A percentile compares a stretch with the other conserved stretches of the same genome.
These are phyloP conservation scores for Phylloboletellus chloephorus DNA, from an alignment of 1,284 basidiomycete species.

Conservation along the genomic window DNA sequence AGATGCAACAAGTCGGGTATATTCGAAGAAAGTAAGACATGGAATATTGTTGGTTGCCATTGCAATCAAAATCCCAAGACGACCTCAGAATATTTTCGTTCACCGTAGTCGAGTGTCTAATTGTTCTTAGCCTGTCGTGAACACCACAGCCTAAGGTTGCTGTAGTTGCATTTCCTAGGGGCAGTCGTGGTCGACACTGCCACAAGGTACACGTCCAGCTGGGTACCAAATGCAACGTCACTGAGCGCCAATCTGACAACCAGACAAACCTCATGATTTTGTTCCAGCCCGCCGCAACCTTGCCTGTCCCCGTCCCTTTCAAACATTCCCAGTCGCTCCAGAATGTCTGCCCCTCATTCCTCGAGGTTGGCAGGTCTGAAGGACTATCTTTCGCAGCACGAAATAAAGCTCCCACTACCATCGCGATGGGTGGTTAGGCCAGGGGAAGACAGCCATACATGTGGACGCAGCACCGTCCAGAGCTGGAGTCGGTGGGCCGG, in stretches of 20 bases:
- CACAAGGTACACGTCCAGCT: too few species aligned
- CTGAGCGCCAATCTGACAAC: not conserved
- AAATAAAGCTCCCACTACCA: conserved; percentile 25
- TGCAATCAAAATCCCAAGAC: too few species aligned
- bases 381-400: conserved; percentile 38
- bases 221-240: not conserved
- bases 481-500: conserved; percentile 46
- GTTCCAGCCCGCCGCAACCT: conserved; percentile 8
- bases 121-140: too few species aligned
- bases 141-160: too few species aligned
- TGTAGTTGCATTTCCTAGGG: too few species aligned
- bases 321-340: conserved; percentile 26
- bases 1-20: too few species aligned
- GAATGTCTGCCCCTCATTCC: conserved; percentile 32
- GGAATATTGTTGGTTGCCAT: too few species aligned
- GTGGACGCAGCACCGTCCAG: conserved; percentile 26
- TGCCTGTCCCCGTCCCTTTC: not conserved
- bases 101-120: too few species aligned
- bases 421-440: conserved; percentile 11
- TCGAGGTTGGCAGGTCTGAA: conserved; percentile 37
- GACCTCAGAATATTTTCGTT: too few species aligned
- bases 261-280: conserved; percentile 9
- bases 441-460: conserved; percentile 12
- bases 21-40: too few species aligned
- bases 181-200: too few species aligned